These are phyloP conservation scores for Isatis lusitanica DNA, from an alignment of 441 rosid species.

Conservation along the genomic window DNA sequence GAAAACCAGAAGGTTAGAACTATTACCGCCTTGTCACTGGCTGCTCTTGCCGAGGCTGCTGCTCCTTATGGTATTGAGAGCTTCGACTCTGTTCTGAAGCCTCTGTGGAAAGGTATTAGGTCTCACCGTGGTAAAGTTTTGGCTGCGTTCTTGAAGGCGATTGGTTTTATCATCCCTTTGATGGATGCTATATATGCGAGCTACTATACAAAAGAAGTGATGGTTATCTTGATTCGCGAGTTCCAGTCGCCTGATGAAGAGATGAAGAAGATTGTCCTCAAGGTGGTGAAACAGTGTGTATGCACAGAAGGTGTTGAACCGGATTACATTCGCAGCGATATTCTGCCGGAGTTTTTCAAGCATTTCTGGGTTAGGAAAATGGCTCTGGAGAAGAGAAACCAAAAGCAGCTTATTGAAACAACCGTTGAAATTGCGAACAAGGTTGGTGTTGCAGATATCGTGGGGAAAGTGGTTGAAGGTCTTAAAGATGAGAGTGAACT, in stretches of 20 bases:
- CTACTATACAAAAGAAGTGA: constrained; percentile 91
- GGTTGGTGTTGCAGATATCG: constrained; percentile 92
- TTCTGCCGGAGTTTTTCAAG: constrained; percentile 86
- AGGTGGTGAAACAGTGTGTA: constrained; percentile 97
- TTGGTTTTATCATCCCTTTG: constrained; percentile 93
- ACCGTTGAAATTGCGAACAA: constrained; percentile 95
- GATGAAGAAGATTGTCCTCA: constrained; percentile 95
- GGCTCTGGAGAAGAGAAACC: constrained; percentile 93
- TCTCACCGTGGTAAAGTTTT: constrained; percentile 95
- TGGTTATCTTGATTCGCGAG: constrained; percentile 87
- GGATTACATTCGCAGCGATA: constrained; percentile 80
- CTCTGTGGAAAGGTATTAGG: constrained; percentile 95
- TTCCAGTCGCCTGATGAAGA: constrained; percentile 98
- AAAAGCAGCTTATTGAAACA: constrained; percentile 89
- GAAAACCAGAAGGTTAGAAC: constrained; percentile 98
- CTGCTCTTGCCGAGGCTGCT: constrained; percentile 99
- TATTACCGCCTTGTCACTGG: constrained; percentile 90
- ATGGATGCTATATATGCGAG: constrained; percentile 97
- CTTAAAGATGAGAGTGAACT: constrained; percentile 96
- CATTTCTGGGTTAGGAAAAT: constrained; percentile 94
- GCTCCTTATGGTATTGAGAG: constrained; percentile 99
- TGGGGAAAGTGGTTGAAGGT: constrained; percentile 84
- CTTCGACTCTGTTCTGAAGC: constrained; percentile 91
- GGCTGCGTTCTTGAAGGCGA: constrained; percentile 98
- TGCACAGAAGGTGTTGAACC: constrained; percentile 96